These are phyloP conservation scores for Spirogloea muscicola DNA, from an alignment of 139 green algal genomes.

Conservation along the genomic window DNA sequence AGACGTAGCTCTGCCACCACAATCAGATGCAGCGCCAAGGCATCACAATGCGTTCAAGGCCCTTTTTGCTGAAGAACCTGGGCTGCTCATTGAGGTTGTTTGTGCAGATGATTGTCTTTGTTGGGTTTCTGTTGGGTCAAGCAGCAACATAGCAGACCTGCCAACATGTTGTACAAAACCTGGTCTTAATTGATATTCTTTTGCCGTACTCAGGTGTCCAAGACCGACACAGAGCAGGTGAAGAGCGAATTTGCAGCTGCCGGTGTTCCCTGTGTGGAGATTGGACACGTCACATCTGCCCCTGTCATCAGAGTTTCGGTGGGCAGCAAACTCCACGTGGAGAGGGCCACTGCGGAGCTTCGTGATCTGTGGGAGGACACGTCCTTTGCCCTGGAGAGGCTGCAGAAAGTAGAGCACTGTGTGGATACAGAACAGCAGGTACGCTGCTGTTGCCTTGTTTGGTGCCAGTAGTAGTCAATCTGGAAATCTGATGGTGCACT, in stretches of 20 bases:
- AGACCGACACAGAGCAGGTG: slow-evolving; percentile 56
- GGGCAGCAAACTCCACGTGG: slow-evolving; percentile 53
- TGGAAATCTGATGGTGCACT: too few species aligned
- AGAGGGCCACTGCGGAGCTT: slow-evolving; percentile 55
- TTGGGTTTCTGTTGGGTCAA: background rate
- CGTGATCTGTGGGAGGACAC: slow-evolving; percentile 92
- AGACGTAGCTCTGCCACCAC: slow-evolving; percentile 65
- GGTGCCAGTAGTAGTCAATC: too few species aligned
- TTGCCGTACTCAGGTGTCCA: slow-evolving; percentile 15
- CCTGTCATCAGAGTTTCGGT: slow-evolving; percentile 57
- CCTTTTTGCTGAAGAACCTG: slow-evolving; percentile 95
- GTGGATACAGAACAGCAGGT: slow-evolving; percentile 82
- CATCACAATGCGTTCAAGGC: slow-evolving; percentile 52
- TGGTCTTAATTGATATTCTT: too few species aligned
- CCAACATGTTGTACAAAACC: too few species aligned
- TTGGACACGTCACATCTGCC: slow-evolving; percentile 58
- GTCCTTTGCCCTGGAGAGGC: slow-evolving; percentile 83
- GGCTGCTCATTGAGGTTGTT: slow-evolving; percentile 89
- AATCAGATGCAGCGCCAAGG: slow-evolving; percentile 12
- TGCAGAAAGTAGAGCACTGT: slow-evolving; percentile 74
- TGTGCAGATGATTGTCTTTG: background rate
- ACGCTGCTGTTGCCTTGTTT: too few species aligned
- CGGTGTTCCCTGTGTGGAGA: slow-evolving; percentile 61
- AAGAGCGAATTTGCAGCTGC: slow-evolving; percentile 63
- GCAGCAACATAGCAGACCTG: too few species aligned